These are phyloP conservation scores for Plasmodium inui DNA, from an alignment of 169 alveolate species.

Conservation along the genomic window DNA sequence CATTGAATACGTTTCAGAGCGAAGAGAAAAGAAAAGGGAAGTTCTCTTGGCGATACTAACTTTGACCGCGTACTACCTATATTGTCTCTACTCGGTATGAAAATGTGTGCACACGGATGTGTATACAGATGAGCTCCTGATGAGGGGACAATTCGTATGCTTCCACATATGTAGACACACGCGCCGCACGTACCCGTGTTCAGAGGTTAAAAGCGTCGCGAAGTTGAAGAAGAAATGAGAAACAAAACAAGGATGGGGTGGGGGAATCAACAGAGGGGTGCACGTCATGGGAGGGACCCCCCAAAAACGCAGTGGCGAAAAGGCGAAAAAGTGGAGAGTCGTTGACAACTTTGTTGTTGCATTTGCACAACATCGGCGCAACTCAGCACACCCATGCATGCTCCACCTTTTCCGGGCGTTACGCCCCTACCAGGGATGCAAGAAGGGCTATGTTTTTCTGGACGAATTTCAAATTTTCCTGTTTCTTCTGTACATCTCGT, in stretches of 20 bases:
- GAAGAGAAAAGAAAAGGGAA: constrained; percentile 31
- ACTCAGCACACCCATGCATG: not conserved
- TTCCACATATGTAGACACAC: not conserved
- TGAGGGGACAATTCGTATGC: not conserved
- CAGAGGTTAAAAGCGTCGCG: not conserved
- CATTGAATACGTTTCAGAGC: constrained; percentile 62
- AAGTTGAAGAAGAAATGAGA: not conserved
- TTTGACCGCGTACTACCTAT: constrained; percentile 34
- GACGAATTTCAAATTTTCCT: constrained; percentile 55
- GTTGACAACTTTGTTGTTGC: not conserved
- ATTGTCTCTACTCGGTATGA: constrained; percentile 54
- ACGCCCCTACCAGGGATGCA: constrained; percentile 16
- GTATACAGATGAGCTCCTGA: not conserved
- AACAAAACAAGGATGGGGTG: not conserved
- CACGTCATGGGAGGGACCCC: not conserved
- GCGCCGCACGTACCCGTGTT: not conserved
- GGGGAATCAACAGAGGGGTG: not conserved
- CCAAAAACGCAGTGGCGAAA: not conserved
- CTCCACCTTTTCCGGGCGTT: not conserved
- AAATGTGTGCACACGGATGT: not conserved
- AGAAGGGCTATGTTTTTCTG: constrained; percentile 18
- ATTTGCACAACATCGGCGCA: not conserved
- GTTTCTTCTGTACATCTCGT: constrained; percentile 1
- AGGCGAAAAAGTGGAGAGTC: not conserved
- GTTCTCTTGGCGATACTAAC: constrained; percentile 10